These are phyloP conservation scores for Periconia digitata DNA, from an alignment of 2,329 filamentous ascomycete genomes.

Conservation along the genomic window DNA sequence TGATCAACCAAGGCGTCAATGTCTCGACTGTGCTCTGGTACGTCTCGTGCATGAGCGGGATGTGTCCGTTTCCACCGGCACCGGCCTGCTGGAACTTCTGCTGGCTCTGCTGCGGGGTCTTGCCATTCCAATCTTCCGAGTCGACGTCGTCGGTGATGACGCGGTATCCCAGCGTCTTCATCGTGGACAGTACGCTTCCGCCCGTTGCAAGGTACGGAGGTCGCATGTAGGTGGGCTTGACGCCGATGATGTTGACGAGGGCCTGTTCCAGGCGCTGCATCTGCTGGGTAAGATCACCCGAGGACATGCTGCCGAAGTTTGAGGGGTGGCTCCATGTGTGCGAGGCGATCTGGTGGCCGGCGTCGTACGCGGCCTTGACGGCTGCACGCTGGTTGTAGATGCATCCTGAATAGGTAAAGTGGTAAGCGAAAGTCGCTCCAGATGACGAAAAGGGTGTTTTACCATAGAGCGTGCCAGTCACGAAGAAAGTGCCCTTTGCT, in stretches of 20 bases:
- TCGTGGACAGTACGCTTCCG: slow-evolving; percentile 32
- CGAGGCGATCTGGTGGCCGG: slow-evolving; percentile 40
- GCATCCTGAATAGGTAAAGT: slow-evolving; percentile 27
- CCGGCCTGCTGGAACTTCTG: slow-evolving; percentile 35
- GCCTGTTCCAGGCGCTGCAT: slow-evolving; percentile 39
- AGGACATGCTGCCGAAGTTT: slow-evolving; percentile 35
- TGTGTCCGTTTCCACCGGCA: slow-evolving; percentile 38
- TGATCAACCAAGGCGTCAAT: slow-evolving; percentile 40
- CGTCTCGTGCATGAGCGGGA: slow-evolving; percentile 40
- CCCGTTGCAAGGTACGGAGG: slow-evolving; percentile 40
- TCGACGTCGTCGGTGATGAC: slow-evolving; percentile 40
- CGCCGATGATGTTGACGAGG: slow-evolving; percentile 39
- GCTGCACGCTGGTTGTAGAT: slow-evolving; percentile 38
- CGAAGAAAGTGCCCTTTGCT: slow-evolving; percentile 41
- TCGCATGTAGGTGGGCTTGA: slow-evolving; percentile 42
- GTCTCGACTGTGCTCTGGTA: slow-evolving; percentile 37
- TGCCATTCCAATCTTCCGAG: slow-evolving; percentile 37
- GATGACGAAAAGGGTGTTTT: neutral
- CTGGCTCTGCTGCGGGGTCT: slow-evolving; percentile 35
- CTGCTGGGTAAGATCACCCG: slow-evolving; percentile 30
- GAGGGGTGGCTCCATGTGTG: slow-evolving; percentile 39
- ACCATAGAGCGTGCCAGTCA: slow-evolving; percentile 27
- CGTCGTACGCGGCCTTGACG: slow-evolving; percentile 33
- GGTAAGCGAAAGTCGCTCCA: neutral
- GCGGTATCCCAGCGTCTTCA: slow-evolving; percentile 39